phyloP scores from a whole-genome alignment of 805 yeast species.

The Pichia insulana region DNA sequence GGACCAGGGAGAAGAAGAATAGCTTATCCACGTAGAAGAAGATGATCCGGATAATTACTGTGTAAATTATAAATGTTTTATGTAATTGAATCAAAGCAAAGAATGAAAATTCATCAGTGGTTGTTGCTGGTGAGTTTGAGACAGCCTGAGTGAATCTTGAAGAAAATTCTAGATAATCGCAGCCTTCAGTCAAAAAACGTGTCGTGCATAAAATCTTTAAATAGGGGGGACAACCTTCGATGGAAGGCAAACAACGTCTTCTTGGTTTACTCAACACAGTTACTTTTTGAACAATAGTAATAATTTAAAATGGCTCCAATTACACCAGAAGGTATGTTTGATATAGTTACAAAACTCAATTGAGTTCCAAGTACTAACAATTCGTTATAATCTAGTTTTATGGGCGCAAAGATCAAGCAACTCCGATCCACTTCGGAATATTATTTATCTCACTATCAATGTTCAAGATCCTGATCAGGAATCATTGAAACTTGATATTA shows the following conservation, averaged over 20 bases:
- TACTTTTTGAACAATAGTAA: not conserved
- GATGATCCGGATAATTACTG: not conserved
- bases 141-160: too few species aligned
- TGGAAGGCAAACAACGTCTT: too few species aligned
- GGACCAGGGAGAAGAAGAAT: not conserved
- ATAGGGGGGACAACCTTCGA: not conserved
- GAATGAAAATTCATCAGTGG: too few species aligned
- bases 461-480: constrained; percentile 52
- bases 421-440: constrained; percentile 63
- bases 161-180: not conserved
- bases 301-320: constrained; percentile 16
- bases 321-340: constrained; percentile 28
- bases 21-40: constrained; percentile 6
- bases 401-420: constrained; percentile 97
- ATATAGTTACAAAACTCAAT: not conserved
- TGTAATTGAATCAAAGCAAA: too few species aligned
- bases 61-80: not conserved
- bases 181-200: too few species aligned
- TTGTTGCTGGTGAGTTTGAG: too few species aligned
- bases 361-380: constrained; percentile 3
- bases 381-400: constrained; percentile 36
- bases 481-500: constrained; percentile 40
- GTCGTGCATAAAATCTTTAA: too few species aligned
- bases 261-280: too few species aligned
- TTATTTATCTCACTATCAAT: constrained; percentile 64